phyloP scores from a whole-genome alignment of 306 rosid genomes.

The Sesbania bispinosa region DNA sequence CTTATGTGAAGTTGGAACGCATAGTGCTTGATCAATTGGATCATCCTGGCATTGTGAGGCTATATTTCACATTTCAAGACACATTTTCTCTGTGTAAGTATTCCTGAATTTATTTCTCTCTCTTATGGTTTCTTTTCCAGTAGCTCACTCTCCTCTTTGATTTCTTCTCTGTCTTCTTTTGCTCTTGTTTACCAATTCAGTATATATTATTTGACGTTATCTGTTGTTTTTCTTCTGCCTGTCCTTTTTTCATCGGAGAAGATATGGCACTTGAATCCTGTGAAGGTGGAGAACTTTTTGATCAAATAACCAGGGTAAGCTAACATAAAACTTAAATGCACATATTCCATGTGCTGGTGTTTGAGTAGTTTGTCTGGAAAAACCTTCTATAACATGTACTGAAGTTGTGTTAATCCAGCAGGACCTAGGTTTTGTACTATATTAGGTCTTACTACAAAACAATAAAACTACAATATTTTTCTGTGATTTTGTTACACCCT shows the following conservation, averaged over 20 bases:
- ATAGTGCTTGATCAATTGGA: slow-evolving; percentile 96
- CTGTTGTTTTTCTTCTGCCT: slow-evolving; percentile 20
- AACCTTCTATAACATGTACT: not conserved
- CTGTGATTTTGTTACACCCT: slow-evolving; percentile 2
- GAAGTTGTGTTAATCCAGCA: not conserved
- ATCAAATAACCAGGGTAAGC: slow-evolving; percentile 98
- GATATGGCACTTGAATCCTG: slow-evolving; percentile 99
- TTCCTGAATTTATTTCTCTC: slow-evolving; percentile 31
- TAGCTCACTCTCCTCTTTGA: slow-evolving; percentile 18
- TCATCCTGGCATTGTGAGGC: slow-evolving; percentile 93
- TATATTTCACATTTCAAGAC: slow-evolving; percentile 97
- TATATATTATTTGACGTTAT: slow-evolving; percentile 29
- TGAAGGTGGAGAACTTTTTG: slow-evolving; percentile 99
- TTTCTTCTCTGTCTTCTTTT: not conserved
- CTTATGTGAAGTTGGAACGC: slow-evolving; percentile 97
- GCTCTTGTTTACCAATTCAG: slow-evolving; percentile 27
- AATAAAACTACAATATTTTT: not conserved
- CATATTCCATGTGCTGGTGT: slow-evolving; percentile 19
- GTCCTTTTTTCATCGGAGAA: slow-evolving; percentile 35
- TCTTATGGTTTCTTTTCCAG: not conserved
- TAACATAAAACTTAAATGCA: not conserved
- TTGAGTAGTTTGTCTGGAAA: not conserved
- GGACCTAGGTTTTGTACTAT: not conserved
- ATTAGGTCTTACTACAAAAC: slow-evolving; percentile 10
- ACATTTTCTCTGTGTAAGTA: slow-evolving; percentile 91